phyloP scores from a whole-genome alignment of 345 rosid genomes.

The Gossypium herbaceum region DNA sequence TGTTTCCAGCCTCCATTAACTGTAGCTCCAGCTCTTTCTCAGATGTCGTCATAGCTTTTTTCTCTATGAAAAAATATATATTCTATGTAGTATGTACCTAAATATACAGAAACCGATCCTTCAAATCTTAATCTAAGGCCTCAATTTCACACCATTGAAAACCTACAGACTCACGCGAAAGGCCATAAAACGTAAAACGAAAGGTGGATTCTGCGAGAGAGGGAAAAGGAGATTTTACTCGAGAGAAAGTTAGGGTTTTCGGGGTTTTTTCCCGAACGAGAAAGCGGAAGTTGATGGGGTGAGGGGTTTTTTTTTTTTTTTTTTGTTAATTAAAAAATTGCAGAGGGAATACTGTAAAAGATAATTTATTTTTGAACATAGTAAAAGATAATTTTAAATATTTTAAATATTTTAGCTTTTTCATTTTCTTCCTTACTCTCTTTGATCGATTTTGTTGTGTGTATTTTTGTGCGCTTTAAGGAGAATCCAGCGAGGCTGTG shows the following conservation, averaged over 20 bases:
- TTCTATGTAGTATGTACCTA: background rate
- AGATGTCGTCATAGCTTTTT: constrained; percentile 41
- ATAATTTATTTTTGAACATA: no score
- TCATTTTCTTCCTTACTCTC: background rate
- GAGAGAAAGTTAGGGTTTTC: background rate
- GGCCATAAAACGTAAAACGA: constrained; percentile 14
- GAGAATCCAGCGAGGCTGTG: constrained; percentile 30
- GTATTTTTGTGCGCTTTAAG: constrained; percentile 14
- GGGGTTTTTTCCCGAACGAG: constrained; percentile 8
- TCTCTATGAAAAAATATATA: background rate
- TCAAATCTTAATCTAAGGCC: constrained; percentile 15
- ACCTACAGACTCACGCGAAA: constrained; percentile 11
- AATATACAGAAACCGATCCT: constrained; percentile 22
- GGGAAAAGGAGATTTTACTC: background rate
- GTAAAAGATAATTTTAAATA: no score
- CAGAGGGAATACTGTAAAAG: background rate
- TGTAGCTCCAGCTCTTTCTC: constrained; percentile 63
- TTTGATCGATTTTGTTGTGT: no score
- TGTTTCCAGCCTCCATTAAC: constrained; percentile 65
- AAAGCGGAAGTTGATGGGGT: background rate
- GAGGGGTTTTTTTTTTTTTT: background rate
- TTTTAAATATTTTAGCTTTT: background rate
- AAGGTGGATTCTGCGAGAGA: constrained; percentile 20
- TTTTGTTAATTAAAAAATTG: background rate
- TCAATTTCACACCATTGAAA: constrained; percentile 35